Evolutionary conservation across 306 rosid species (phyloP), one percentile per base, ranked within the genome.

Genomic region (Argentina anserina): DNA sequence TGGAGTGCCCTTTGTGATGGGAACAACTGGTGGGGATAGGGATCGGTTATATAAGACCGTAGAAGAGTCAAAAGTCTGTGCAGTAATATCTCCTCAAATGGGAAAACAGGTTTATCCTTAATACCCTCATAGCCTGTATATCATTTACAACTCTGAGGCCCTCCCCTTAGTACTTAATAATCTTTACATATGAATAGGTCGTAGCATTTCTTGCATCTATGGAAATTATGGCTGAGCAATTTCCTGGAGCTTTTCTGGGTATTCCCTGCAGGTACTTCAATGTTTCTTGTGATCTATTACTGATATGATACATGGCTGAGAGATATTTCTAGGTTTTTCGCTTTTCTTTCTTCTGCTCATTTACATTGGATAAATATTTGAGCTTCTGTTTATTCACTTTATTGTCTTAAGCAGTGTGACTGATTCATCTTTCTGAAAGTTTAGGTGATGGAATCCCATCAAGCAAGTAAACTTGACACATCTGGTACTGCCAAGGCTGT

Each of bases 401-500:
- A 49, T 52, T 80, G 75, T 72, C 74, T 49, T 80, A 21, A 71
- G 70, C 39, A 70, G 52, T 60, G 21, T 65, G 49, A 79, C 72
- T 75, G 72, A 76, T 77, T 75, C 74, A 76, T 85, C 59, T 65
- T 43, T 65, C 70, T 33, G 14, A 78, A 79, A 87, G 68, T 60
- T 79, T 78, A 93, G 97, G 97, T 89, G 70, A 78, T 89, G 89
- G 97, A 94, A 78, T 93, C 98, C 67, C 97, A 91, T 82, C 98
- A 91, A 84, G 79, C 97, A 78, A 86, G 89, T 86, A 94, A 94
- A 82, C 89, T 74, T 77, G 98, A 91, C 74, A 80, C 90, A 70
- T 94, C 98, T 79, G 97, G 98, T 81, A 94, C 97, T 71, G 97
- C 96, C 18, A 94, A 89, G 83, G 92, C 96, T 72, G 97, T 94